These are phyloP conservation scores for Rhizopus delemar DNA, from an alignment of 371 early-diverging fungal genomes.

Conservation along the genomic window DNA sequence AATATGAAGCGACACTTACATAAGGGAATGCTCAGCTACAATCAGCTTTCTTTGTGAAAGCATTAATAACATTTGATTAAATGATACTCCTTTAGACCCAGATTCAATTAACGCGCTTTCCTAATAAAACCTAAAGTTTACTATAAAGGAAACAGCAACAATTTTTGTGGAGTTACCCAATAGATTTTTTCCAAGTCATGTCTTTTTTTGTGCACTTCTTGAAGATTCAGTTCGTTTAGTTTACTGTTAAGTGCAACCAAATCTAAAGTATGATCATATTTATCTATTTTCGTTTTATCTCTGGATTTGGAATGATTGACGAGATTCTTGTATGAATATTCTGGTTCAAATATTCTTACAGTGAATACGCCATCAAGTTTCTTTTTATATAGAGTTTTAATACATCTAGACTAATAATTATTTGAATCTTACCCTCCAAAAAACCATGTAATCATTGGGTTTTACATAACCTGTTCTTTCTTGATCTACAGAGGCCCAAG, in stretches of 20 bases:
- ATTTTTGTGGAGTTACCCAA: constrained; percentile 32
- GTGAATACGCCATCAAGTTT: constrained; percentile 46
- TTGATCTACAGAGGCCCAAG: constrained; percentile 61
- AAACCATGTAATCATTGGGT: constrained; percentile 47
- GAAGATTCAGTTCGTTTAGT: constrained; percentile 35
- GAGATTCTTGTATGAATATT: constrained; percentile 41
- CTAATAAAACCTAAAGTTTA: constrained; percentile 14
- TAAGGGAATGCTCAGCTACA: constrained; percentile 52
- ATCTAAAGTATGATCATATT: constrained; percentile 32
- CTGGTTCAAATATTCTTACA: constrained; percentile 37
- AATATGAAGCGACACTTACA: constrained; percentile 32
- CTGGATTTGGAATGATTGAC: constrained; percentile 15
- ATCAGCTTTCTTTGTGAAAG: constrained; percentile 62
- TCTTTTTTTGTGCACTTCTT: constrained; percentile 34
- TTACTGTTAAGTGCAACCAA: constrained; percentile 27
- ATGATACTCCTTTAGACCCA: constrained; percentile 53
- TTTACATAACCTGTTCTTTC: constrained; percentile 58
- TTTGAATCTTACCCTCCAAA: constrained; percentile 44
- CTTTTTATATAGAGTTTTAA: constrained; percentile 17
- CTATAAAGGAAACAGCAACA: background rate
- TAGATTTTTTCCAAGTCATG: constrained; percentile 45
- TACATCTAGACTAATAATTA: background rate
- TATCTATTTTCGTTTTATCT: constrained; percentile 6
- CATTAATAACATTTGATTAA: constrained; percentile 61
- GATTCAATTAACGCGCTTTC: constrained; percentile 41